Percentiles rank a stretch among this genome's conserved stretches.
Conservation (phyloP, 495 filamentous ascomycete genomes). For the Beverwykella pulmonaria region DNA sequence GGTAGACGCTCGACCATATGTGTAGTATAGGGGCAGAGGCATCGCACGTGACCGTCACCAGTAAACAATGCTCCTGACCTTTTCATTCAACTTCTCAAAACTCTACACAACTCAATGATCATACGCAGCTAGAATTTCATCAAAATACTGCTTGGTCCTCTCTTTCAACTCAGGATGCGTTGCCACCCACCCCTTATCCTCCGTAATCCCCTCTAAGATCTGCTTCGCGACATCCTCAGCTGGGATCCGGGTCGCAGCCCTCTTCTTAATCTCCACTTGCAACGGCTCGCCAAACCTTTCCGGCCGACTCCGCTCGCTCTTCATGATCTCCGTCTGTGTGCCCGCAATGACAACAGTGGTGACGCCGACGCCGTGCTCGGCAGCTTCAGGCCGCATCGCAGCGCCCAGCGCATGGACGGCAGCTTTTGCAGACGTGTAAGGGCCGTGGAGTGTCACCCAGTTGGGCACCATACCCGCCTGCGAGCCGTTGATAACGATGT, state of each 20-base stretch:
- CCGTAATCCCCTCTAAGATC: slow-evolving; percentile 24
- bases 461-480: slow-evolving; percentile 32
- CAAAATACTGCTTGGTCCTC: slow-evolving; percentile 31
- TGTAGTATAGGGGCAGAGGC: too few relatives aligned
- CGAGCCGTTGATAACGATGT: slow-evolving; percentile 26
- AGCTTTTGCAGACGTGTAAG: slow-evolving; percentile 30
- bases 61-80: too few relatives aligned
- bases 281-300: slow-evolving; percentile 23
- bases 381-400: slow-evolving; percentile 20
- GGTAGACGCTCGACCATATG: too few relatives aligned
- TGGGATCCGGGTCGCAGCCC: slow-evolving; percentile 26
- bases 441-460: slow-evolving; percentile 27
- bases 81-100: not conserved
- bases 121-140: slow-evolving; percentile 33
- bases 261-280: slow-evolving; percentile 15
- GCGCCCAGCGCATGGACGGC: slow-evolving; percentile 25
- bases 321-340: slow-evolving; percentile 31
- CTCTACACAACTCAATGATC: slow-evolving; percentile 19
- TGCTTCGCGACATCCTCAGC: slow-evolving; percentile 16
- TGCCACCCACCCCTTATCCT: slow-evolving; percentile 28
- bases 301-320: slow-evolving; percentile 30
- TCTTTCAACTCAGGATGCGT: slow-evolving; percentile 32
- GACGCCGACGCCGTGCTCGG: slow-evolving; percentile 21
- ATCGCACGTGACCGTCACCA: too few relatives aligned
- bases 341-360: slow-evolving; percentile 28